Evolutionary conservation across 2,329 filamentous ascomycete species (phyloP), one percentile per base, ranked within the genome.

Genomic region (Xylaria sp.): DNA sequence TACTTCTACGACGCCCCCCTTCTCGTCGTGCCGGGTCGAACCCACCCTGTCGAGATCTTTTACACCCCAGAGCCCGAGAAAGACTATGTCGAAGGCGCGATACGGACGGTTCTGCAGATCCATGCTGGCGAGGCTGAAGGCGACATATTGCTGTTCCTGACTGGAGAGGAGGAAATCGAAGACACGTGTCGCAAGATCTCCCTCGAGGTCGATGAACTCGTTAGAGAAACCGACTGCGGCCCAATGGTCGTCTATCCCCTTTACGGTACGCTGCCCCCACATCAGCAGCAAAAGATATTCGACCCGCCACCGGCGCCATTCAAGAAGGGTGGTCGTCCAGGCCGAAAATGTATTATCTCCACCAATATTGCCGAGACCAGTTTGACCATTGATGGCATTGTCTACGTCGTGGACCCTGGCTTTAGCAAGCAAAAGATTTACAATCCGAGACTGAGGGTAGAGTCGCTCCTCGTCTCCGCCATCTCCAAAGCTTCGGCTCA

Each of bases 361-460:
- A 99, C 96, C 73, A 99, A 99, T 81, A 99, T 99, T 80, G 96
- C 96, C 53, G 96, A 99, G 84, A 99, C 96, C 0, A 95, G 92
- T 76, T 88, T 99, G 81, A 99, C 96, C 55, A 99, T 99, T 69
- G 96, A 99, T 78, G 96, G 96, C 79, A 99, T 99, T 71, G 96
- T 99, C 42, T 99, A 98, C 77, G 96, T 99, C 39, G 95, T 99
- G n/a, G 96, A 99, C 77, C 95, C 96, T 1, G 96, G 96, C 42
- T 99, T 99, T 84, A 97, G 94, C 83, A 99, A 99, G 84, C 96
- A 99, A 78, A 99, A 98, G 82, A 96, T 98, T 71, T 99, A 98
- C 85, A 98, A 99, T 81, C 95, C 96, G 24, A 90, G 96, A 69
- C 97, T 97, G 75, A 90, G 96, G 80, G 94, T 99, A 72, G 96